Base-by-base conservation (phyloP, 148 eudicot species). In the Diospyros lotus region DNA sequence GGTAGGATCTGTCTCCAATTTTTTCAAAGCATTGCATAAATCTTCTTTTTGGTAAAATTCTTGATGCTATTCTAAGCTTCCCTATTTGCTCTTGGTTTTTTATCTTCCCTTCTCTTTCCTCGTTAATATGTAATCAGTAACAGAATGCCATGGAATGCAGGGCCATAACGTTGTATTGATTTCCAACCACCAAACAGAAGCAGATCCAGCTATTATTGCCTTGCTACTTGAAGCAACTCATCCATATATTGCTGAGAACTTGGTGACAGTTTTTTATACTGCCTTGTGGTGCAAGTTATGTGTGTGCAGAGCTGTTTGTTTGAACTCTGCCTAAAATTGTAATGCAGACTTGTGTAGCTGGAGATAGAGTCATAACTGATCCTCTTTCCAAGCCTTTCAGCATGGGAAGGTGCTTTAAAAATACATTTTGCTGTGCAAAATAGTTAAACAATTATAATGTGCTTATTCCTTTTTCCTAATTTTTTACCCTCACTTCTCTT, bases 361-460 rank as follows among this genome's bases (percentile, higher is more conserved):
- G 99, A 71, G 99, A 96, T 79, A 91, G 99, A 84, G 99, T 96
- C 71, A 44, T 96, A 72, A 89, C 91, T 64, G 99, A 96, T 88
- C 91, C 94, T 82, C 90, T 96, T 75, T 96, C 98, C 93, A 96
- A 93, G 86, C 99, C 98, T 79, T 96, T 93, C 82, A 96, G 99
- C 82, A 96, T 91, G 98, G 99, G 99, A 76, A 96, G 99, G 99
- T 96, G 84, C 82, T 84, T 51, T 44, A 12, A 58, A 14, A 75
- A 28, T 28, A 64, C 39, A 62, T 80, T 64, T 63, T 44, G 14
- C 14, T 63, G 42, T 66, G 63, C 48, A 11, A 44, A 46, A 5
- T n/a, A 15, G 13, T 51, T 56, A 46, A 15, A 58, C 39, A 6
- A 15, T 6, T 6, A 55, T 10, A 69, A 17, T 60, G 4, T 4